Conservation (phyloP, 192 early-diverging fungal species). For the Coemansia sp. region DNA sequence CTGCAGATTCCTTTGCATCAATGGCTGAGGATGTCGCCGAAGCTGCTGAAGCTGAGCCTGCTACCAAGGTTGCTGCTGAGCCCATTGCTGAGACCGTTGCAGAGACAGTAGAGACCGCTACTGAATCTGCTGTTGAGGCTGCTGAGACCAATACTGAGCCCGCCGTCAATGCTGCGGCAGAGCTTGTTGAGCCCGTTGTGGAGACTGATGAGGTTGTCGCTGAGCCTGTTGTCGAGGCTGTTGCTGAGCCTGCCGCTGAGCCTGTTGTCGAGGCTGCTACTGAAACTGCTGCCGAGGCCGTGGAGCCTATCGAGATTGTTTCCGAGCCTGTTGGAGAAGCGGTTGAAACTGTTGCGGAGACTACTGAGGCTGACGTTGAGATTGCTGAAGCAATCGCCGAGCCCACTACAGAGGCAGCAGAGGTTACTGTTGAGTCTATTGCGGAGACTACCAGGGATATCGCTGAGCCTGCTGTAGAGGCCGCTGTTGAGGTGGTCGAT, state of each 20-base stretch:
- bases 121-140: neutral
- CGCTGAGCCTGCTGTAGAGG: neutral
- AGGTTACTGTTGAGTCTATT: conserved; percentile 9
- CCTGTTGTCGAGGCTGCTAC: neutral
- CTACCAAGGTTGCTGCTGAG: neutral
- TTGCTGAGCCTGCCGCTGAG: neutral
- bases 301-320: neutral
- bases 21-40: too few species aligned
- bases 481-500: neutral
- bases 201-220: too few species aligned
- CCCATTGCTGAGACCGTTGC: neutral
- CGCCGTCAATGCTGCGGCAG: too few species aligned
- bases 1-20: too few species aligned
- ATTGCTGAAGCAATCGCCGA: neutral
- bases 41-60: too few species aligned
- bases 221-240: too few species aligned
- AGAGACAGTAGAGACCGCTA: neutral
- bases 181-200: too few species aligned
- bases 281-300: too few species aligned
- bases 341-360: neutral
- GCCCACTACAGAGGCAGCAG: neutral
- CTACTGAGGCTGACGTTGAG: too few species aligned
- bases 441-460: too few species aligned
- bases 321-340: neutral
- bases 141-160: neutral